These are phyloP conservation scores for Fusarium pininemorale DNA, from an alignment of 2,329 filamentous ascomycete species.

Conservation along the genomic window DNA sequence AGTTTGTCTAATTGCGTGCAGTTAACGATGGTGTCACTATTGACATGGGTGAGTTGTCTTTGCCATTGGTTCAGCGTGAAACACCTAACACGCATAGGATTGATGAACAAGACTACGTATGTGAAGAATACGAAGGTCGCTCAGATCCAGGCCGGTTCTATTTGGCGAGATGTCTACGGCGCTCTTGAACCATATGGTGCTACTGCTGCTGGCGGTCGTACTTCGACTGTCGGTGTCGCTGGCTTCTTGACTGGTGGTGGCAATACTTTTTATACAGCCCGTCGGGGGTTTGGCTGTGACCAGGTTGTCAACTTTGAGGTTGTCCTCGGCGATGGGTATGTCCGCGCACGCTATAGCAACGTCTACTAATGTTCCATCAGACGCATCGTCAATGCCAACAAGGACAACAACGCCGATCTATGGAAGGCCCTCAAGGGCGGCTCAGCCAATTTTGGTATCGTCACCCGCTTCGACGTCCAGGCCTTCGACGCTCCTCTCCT, in stretches of 20 bases:
- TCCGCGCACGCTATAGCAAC: fast-evolving
- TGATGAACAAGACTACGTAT: conserved; percentile 19
- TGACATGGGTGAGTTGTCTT: not conserved
- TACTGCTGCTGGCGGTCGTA: conserved; percentile 9
- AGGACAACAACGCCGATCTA: conserved; percentile 27
- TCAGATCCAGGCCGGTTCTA: not conserved
- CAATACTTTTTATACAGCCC: conserved; percentile 28
- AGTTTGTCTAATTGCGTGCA: not conserved
- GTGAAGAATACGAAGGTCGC: conserved; percentile 7
- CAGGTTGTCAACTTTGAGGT: conserved; percentile 55
- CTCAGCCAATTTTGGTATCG: conserved; percentile 28
- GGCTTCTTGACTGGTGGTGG: conserved; percentile 43
- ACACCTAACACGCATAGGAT: not conserved
- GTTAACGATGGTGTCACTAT: conserved; percentile 14
- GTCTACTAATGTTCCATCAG: not conserved
- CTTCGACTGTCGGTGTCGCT: conserved; percentile 36
- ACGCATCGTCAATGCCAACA: conserved; percentile 10
- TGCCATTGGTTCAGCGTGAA: not conserved
- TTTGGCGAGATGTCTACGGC: conserved; percentile 7
- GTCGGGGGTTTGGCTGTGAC: conserved; percentile 47
- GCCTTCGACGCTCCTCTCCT: conserved; percentile 23
- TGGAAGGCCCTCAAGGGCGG: conserved; percentile 29
- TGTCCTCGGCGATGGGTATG: conserved; percentile 44
- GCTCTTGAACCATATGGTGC: conserved; percentile 8
- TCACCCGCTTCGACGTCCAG: conserved; percentile 32